phyloP scores from a whole-genome alignment of 2,329 filamentous ascomycete species.

The Ophiostoma sp. region DNA sequence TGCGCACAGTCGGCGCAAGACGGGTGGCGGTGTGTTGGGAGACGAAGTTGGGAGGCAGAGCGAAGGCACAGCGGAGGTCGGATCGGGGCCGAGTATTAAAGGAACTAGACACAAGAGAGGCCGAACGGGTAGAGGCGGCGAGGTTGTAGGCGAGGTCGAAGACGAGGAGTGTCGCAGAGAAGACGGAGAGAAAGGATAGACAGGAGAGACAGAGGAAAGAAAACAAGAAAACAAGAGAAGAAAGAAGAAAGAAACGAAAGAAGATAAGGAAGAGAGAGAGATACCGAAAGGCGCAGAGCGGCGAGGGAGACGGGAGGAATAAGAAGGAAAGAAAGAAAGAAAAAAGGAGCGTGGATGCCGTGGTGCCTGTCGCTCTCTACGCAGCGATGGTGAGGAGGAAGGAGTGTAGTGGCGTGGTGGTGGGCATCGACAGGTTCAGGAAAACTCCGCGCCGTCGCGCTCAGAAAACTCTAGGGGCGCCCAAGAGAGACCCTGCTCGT shows the following conservation, averaged over 20 bases:
- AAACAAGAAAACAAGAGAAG: not conserved
- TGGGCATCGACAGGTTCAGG: slow-evolving; percentile 12
- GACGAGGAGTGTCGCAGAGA: not conserved
- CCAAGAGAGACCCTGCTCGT: slow-evolving; percentile 16
- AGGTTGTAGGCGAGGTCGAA: not conserved
- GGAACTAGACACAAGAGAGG: not conserved
- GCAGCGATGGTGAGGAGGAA: not conserved
- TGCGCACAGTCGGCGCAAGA: slow-evolving; percentile 10
- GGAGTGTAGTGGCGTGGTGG: slow-evolving; percentile 11
- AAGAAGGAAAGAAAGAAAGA: not conserved
- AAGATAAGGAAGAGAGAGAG: not conserved
- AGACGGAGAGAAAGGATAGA: not conserved
- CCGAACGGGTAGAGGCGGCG: not conserved
- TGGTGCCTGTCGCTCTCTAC: not conserved
- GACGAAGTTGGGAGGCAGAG: not conserved
- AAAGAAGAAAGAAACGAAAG: not conserved
- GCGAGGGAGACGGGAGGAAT: slow-evolving; percentile 8
- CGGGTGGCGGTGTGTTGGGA: not conserved
- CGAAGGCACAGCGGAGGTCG: not conserved
- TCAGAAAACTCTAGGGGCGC: slow-evolving; percentile 7
- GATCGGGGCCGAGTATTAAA: too few relatives aligned
- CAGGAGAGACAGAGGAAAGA: not conserved
- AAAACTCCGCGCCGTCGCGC: slow-evolving; percentile 18
- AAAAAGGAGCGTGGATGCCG: slow-evolving; percentile 2
- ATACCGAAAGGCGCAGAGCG: not conserved